Evolutionary conservation across 345 rosid genomes (phyloP).

Genomic region (Isatis tinctoria): DNA sequence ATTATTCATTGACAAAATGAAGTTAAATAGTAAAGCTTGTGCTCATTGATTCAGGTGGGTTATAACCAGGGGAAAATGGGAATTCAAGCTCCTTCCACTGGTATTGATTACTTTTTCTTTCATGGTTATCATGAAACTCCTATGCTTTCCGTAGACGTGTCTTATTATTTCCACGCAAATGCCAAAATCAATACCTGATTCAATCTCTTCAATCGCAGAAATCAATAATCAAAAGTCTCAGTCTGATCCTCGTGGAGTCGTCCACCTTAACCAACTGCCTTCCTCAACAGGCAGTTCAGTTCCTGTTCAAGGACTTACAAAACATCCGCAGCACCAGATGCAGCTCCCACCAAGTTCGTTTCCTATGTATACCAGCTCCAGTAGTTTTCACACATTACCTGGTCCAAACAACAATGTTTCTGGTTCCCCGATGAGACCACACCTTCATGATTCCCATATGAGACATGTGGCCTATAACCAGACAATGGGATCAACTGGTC

Average conservation of each 20-base stretch:
- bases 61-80: slow-evolving; percentile 50
- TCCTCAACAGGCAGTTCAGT: slow-evolving; percentile 46
- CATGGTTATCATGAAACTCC: slow-evolving; percentile 31
- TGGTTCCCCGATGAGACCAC: slow-evolving; percentile 57
- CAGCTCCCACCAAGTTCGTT: slow-evolving; percentile 63
- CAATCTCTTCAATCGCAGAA: slow-evolving; percentile 38
- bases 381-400: slow-evolving; percentile 52
- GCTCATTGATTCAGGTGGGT: slow-evolving; percentile 41
- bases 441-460: slow-evolving; percentile 65
- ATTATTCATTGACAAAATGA: background rate
- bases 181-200: slow-evolving; percentile 38
- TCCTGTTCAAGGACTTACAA: slow-evolving; percentile 52
- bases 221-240: slow-evolving; percentile 50
- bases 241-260: slow-evolving; percentile 53
- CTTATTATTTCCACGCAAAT: slow-evolving; percentile 32
- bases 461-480: slow-evolving; percentile 57
- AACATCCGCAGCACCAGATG: slow-evolving; percentile 68
- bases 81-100: slow-evolving; percentile 44
- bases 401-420: slow-evolving; percentile 47
- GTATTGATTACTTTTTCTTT: slow-evolving; percentile 31
- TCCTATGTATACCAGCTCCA: slow-evolving; percentile 57
- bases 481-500: slow-evolving; percentile 47
- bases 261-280: slow-evolving; percentile 46
- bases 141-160: slow-evolving; percentile 33
- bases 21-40: background rate